Evolutionary conservation across 2,329 filamentous ascomycete species (phyloP).

Genomic region (Pestalotiopsis sp.): DNA sequence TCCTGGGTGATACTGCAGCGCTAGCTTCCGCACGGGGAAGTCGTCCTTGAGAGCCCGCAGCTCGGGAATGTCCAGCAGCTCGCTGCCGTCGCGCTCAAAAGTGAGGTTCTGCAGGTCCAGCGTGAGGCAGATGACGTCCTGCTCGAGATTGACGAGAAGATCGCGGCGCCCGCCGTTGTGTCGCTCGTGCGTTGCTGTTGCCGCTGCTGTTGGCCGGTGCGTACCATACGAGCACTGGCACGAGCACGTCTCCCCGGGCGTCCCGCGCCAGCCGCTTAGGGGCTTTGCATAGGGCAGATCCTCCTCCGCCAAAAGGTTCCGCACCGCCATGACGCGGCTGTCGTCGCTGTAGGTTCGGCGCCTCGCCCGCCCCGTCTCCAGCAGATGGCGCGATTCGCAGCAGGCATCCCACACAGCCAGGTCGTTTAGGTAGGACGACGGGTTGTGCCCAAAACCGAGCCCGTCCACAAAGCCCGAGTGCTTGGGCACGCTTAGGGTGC

Average conservation of each 20-base stretch:
- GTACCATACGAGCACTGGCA: slow-evolving; percentile 1
- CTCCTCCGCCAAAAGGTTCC: background rate
- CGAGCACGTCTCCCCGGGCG: background rate
- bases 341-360: background rate
- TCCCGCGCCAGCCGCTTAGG: background rate
- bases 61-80: slow-evolving; percentile 8
- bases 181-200: background rate
- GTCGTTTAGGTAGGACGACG: slow-evolving; percentile 8
- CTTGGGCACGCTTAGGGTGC: background rate
- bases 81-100: background rate
- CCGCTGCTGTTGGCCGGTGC: background rate
- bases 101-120: background rate
- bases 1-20: slow-evolving; percentile 1
- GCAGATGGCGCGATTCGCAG: slow-evolving; percentile 7
- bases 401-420: slow-evolving; percentile 8
- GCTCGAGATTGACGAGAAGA: slow-evolving; percentile 4
- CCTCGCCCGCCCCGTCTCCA: background rate
- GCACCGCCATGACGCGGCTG: background rate
- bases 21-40: background rate
- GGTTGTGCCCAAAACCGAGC: background rate
- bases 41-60: background rate
- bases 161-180: background rate
- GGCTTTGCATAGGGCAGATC: background rate
- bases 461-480: background rate
- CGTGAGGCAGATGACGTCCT: slow-evolving; percentile 6